These are phyloP conservation scores for Brassica incana DNA, from an alignment of 345 rosid genomes.

Conservation along the genomic window DNA sequence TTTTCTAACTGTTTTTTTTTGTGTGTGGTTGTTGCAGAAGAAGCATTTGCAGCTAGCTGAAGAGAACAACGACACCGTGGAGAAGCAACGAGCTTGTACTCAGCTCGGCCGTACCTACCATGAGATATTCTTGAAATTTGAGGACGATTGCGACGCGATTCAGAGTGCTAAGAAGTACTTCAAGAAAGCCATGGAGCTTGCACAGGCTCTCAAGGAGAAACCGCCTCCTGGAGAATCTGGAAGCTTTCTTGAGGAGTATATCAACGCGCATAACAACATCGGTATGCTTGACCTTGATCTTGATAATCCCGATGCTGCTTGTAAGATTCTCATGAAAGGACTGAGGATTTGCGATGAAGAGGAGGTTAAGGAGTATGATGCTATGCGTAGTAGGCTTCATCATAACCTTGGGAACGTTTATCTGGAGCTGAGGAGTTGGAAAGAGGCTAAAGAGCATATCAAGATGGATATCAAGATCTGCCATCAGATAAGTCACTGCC, in stretches of 20 bases:
- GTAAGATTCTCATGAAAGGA: slow-evolving; percentile 57
- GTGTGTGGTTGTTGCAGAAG: slow-evolving; percentile 49
- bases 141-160: slow-evolving; percentile 62
- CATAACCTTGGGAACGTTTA: slow-evolving; percentile 85
- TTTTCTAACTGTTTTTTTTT: neutral
- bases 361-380: slow-evolving; percentile 73
- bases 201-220: slow-evolving; percentile 60
- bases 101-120: slow-evolving; percentile 95
- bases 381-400: slow-evolving; percentile 82
- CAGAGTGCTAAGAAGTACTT: slow-evolving; percentile 86
- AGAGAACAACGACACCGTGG: slow-evolving; percentile 65
- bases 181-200: slow-evolving; percentile 75
- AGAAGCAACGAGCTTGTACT: slow-evolving; percentile 92
- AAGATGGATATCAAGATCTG: slow-evolving; percentile 83
- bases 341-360: slow-evolving; percentile 84
- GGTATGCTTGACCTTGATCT: slow-evolving; percentile 92
- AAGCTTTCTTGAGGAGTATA: slow-evolving; percentile 78
- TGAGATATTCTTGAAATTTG: slow-evolving; percentile 59
- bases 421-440: slow-evolving; percentile 73
- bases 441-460: slow-evolving; percentile 65
- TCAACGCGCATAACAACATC: slow-evolving; percentile 87
- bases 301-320: slow-evolving; percentile 76
- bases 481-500: slow-evolving; percentile 61
- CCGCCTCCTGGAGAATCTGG: slow-evolving; percentile 57
- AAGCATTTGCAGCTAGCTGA: slow-evolving; percentile 86